Conservation (phyloP, 2,329 filamentous ascomycete genomes). For the Fusarium compactum region DNA sequence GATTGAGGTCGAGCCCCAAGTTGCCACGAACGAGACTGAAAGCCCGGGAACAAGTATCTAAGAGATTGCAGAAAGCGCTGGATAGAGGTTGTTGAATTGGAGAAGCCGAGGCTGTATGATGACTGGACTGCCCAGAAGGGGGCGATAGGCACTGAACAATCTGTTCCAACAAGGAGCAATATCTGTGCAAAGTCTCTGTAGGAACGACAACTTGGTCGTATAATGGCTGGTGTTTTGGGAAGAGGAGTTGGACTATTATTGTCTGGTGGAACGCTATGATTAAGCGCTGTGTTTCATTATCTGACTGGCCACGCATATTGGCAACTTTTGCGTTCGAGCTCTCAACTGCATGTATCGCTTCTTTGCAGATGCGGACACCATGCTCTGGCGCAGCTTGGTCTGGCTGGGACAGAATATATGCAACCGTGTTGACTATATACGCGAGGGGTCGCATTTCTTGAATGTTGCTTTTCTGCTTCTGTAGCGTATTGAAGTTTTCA, state of each 20-base stretch:
- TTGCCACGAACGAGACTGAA: conserved; percentile 44
- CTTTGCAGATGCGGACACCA: conserved; percentile 44
- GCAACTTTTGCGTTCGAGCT: conserved; percentile 37
- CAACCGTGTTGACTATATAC: conserved; percentile 49
- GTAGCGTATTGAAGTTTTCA: conserved; percentile 54
- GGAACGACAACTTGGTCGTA: conserved; percentile 38
- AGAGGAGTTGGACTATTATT: conserved; percentile 52
- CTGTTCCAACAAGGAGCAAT: conserved; percentile 49
- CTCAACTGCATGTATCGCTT: conserved; percentile 47
- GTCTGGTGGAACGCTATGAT: conserved; percentile 51
- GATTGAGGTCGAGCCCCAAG: conserved; percentile 30
- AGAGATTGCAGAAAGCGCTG: conserved; percentile 46
- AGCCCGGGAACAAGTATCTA: conserved; percentile 51
- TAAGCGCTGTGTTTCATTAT: conserved; percentile 43
- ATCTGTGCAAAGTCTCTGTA: conserved; percentile 46
- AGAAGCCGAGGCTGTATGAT: conserved; percentile 34
- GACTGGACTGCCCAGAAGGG: conserved; percentile 37
- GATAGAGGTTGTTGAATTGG: conserved; percentile 46
- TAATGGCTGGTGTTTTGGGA: conserved; percentile 41
- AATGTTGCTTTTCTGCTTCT: conserved; percentile 52
- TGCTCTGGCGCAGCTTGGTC: conserved; percentile 43
- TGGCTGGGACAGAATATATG: conserved; percentile 44
- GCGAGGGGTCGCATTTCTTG: conserved; percentile 53
- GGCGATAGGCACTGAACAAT: conserved; percentile 45
- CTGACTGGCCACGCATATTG: conserved; percentile 28